A percentile compares a stretch with the other conserved stretches of the same genome.
Conservation (phyloP, 768 basidiomycete genomes). For the Dendrothele bispora region DNA sequence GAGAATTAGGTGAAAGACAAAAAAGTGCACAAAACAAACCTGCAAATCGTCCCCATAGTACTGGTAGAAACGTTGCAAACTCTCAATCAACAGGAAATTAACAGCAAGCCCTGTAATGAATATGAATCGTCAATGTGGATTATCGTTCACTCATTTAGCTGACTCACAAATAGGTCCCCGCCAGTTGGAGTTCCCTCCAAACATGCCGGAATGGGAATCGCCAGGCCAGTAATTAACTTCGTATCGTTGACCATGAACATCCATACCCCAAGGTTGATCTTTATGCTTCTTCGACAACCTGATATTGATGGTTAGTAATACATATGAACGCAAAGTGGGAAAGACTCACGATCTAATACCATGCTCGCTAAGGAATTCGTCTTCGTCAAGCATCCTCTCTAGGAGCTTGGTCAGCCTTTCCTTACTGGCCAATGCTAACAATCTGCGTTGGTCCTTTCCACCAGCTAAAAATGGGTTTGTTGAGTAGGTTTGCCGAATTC, state of each 20-base stretch:
- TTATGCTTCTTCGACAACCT: slow-evolving; percentile 90
- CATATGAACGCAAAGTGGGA: background rate
- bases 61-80: slow-evolving; percentile 94
- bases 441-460: slow-evolving; percentile 82
- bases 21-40: slow-evolving; percentile 26
- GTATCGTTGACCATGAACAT: slow-evolving; percentile 89
- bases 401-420: slow-evolving; percentile 86
- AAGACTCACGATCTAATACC: slow-evolving; percentile 88
- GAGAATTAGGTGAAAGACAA: slow-evolving; percentile 2
- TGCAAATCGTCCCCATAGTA: slow-evolving; percentile 94
- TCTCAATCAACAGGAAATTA: slow-evolving; percentile 94
- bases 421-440: slow-evolving; percentile 89
- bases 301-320: background rate
- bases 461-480: slow-evolving; percentile 27
- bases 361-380: slow-evolving; percentile 94
- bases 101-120: slow-evolving; percentile 83
- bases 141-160: background rate
- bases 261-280: slow-evolving; percentile 92
- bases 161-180: slow-evolving; percentile 82
- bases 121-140: background rate
- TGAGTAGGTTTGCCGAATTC: no score
- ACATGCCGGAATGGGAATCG: slow-evolving; percentile 96
- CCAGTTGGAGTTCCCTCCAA: slow-evolving; percentile 99
- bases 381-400: slow-evolving; percentile 96
- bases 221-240: slow-evolving; percentile 98